These are phyloP conservation scores for Amanita pseudoporphyria DNA, from an alignment of 768 basidiomycete species.

Conservation along the genomic window DNA sequence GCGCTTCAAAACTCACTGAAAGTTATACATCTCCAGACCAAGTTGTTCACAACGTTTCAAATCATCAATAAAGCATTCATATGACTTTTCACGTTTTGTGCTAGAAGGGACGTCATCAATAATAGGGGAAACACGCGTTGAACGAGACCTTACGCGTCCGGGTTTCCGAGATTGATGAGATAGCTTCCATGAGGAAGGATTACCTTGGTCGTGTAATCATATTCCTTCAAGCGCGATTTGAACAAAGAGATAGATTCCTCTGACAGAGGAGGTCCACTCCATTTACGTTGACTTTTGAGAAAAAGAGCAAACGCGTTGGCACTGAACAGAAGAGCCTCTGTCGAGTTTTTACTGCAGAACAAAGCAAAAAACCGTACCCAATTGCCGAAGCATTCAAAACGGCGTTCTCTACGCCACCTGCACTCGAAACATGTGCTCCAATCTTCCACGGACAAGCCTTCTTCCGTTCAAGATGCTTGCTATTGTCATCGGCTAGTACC, in stretches of 20 bases:
- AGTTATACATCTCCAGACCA: conserved; percentile 69
- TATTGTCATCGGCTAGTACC: conserved; percentile 10
- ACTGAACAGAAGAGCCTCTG: conserved; percentile 22
- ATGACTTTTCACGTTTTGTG: conserved; percentile 60
- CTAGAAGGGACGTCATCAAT: conserved; percentile 21
- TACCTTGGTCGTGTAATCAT: conserved; percentile 51
- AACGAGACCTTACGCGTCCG: conserved; percentile 46
- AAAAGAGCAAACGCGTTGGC: conserved; percentile 83
- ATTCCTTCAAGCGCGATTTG: conserved; percentile 47
- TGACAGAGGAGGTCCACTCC: conserved; percentile 56
- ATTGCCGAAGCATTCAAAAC: conserved; percentile 61
- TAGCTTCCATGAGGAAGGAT: conserved; percentile 82
- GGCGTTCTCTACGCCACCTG: conserved; percentile 72
- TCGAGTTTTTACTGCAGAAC: background rate
- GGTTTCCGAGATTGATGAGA: conserved; percentile 78
- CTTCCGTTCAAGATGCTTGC: conserved; percentile 20
- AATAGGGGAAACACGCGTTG: background rate
- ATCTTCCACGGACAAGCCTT: conserved; percentile 48
- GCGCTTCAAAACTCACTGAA: conserved; percentile 55
- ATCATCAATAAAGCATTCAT: conserved; percentile 77
- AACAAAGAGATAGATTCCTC: conserved; percentile 45
- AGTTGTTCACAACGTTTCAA: conserved; percentile 68
- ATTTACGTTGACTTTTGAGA: conserved; percentile 77
- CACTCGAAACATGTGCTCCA: conserved; percentile 78
- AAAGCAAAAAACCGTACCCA: conserved; percentile 35